Evolutionary conservation across 2,329 filamentous ascomycete genomes (phyloP).

Genomic region (Pseudogymnoascus sp.): DNA sequence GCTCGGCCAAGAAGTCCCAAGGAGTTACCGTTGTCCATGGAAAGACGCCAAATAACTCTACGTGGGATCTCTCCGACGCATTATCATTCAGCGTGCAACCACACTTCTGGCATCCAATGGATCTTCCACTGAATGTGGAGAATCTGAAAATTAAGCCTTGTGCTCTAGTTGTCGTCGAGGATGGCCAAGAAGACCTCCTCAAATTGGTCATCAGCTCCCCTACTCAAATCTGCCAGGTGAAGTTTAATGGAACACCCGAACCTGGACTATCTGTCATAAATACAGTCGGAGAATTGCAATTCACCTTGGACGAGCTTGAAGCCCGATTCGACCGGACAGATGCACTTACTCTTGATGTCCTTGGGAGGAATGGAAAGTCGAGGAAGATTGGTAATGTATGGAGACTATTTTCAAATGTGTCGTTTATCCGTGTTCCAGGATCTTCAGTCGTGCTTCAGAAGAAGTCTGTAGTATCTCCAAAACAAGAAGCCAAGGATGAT

Average conservation of each 20-base stretch:
- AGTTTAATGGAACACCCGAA: slow-evolving; percentile 24
- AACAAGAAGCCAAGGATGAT: not conserved
- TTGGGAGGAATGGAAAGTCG: slow-evolving; percentile 36
- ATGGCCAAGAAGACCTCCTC: slow-evolving; percentile 22
- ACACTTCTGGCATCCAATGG: slow-evolving; percentile 58
- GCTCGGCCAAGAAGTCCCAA: slow-evolving; percentile 27
- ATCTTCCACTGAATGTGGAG: slow-evolving; percentile 34
- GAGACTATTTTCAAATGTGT: slow-evolving; percentile 26
- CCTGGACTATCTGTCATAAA: slow-evolving; percentile 18
- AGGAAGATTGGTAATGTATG: slow-evolving; percentile 29
- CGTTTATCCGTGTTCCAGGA: slow-evolving; percentile 33
- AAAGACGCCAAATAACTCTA: slow-evolving; percentile 47
- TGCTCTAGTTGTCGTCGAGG: slow-evolving; percentile 17
- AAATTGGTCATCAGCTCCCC: slow-evolving; percentile 21
- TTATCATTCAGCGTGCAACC: slow-evolving; percentile 60
- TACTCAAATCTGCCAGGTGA: slow-evolving; percentile 26
- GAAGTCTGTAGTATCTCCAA: slow-evolving; percentile 12
- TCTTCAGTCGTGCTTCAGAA: slow-evolving; percentile 33
- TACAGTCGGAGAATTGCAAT: slow-evolving; percentile 19
- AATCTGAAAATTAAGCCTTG: slow-evolving; percentile 14
- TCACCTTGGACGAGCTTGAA: slow-evolving; percentile 26
- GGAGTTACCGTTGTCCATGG: slow-evolving; percentile 28
- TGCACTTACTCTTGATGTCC: slow-evolving; percentile 28
- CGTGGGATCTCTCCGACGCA: slow-evolving; percentile 59
- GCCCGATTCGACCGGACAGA: slow-evolving; percentile 26